Percentiles rank a stretch among this genome's conserved stretches.
phyloP scores from a whole-genome alignment of 2,329 filamentous ascomycete genomes.

The Diaporthe eres region DNA sequence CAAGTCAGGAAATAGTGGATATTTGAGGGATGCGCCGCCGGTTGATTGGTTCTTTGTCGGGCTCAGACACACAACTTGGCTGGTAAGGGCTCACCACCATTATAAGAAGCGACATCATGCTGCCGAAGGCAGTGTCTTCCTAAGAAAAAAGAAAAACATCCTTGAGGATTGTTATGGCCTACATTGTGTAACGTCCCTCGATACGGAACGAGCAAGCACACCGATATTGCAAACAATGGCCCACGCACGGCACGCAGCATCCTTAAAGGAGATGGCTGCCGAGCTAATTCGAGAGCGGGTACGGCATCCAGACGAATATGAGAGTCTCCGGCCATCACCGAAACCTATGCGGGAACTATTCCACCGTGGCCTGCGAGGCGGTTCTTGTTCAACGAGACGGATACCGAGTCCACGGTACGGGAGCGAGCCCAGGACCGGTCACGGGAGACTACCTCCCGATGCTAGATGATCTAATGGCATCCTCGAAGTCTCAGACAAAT shows the following conservation, averaged over 20 bases:
- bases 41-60: background rate
- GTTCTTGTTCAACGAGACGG: constrained; percentile 13
- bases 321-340: constrained; percentile 19
- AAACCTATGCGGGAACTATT: background rate
- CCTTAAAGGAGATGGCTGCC: background rate
- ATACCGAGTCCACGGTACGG: constrained; percentile 33
- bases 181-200: constrained; percentile 17
- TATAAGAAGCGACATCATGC: background rate
- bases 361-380: constrained; percentile 5
- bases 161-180: background rate
- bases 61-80: background rate
- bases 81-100: background rate
- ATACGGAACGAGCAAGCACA: background rate
- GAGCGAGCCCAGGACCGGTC: constrained; percentile 11
- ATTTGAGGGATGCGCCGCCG: background rate
- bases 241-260: background rate
- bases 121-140: background rate
- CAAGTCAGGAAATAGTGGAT: background rate
- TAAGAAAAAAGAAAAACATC: background rate
- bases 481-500: constrained; percentile 28
- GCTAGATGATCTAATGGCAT: constrained; percentile 23
- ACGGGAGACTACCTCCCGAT: constrained; percentile 3
- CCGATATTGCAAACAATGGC: background rate
- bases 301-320: background rate
- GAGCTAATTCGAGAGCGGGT: background rate